These are phyloP conservation scores for Aspergillus ibericus DNA, from an alignment of 2,329 filamentous ascomycete species.

Conservation along the genomic window DNA sequence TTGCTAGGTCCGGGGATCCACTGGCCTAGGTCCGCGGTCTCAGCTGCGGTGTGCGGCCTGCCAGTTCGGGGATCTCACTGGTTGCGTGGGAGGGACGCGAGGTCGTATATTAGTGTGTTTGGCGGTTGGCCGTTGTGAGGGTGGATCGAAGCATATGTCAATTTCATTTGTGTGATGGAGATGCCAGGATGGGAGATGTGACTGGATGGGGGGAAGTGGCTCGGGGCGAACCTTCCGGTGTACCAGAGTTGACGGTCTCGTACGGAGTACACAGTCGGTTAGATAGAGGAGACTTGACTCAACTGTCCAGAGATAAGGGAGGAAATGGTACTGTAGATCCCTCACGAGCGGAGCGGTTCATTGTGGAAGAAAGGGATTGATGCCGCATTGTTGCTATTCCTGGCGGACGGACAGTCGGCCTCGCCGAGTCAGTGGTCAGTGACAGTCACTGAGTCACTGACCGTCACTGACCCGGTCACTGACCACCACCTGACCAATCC, in stretches of 20 bases:
- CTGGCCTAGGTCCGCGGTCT: conserved; percentile 9
- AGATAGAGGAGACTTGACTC: neutral
- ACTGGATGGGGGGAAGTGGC: conserved; percentile 19
- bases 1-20: neutral
- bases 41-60: conserved; percentile 14
- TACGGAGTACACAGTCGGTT: neutral
- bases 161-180: neutral
- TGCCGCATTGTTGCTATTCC: neutral
- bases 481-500: conserved; percentile 19
- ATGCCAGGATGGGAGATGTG: neutral
- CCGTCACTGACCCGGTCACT: conserved; percentile 26
- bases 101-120: neutral
- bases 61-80: conserved; percentile 12
- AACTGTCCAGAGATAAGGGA: neutral
- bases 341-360: neutral
- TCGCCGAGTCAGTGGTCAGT: conserved; percentile 16
- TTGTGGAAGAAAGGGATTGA: neutral
- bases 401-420: conserved; percentile 21
- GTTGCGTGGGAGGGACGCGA: neutral
- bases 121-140: conserved; percentile 7
- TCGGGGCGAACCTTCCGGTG: conserved; percentile 31
- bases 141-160: neutral
- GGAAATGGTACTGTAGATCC: no score
- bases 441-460: conserved; percentile 1
- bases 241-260: conserved; percentile 20